Evolutionary conservation across 768 basidiomycete species (phyloP), one percentile per base, ranked within the genome.

Genomic region (Infundibulicybe gibba): DNA sequence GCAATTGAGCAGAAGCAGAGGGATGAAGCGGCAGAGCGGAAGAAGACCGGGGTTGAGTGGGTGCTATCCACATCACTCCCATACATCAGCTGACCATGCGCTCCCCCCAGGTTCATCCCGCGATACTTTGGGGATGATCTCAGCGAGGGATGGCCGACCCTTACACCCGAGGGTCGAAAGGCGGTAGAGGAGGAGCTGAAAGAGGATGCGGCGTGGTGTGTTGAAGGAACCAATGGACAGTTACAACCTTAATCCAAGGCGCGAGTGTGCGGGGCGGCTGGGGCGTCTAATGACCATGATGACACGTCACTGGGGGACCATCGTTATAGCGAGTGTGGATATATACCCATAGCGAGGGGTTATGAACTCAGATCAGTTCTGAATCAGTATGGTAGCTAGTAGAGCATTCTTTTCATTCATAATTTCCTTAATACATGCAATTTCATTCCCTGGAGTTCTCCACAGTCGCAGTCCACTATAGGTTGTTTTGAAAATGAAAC

Each of bases 1-100:
- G 65, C 66, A 4, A 95, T 99, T 47, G 97, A 99, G 69, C 95
- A 98, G 76, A 79, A 63, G 60, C 97, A 98, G 73, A 72, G 97
- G 43, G 94, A 97, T 49, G 79, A 83, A 30, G 90, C 93, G 5
- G 87, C 85, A 10, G 90, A 92, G 63, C 75, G 92, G 67, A 94
- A 91, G 74, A 78, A 75, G 63, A 87, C 81, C 48, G 90, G 87
- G 14, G 63, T 80, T 25, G 75, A 79, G 90, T 95, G 58, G 72
- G 90, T 87, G 8, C 45, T 43, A 32, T n/a, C 43, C 15, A 37
- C 45, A 34, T 5, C 34, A 31, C 1, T 32, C 17, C 16, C 11
- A 11, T 13, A 14, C 25, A 17, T 15, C 14, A 4, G 8, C 31
- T 35, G 0, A 41, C 17, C 40, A 31, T 8, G 2, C 16, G 16